Evolutionary conservation across 352 stramenopile genomes (phyloP), one percentile per base, ranked within the genome.

Genomic region (Globisporangium cystogenes): DNA sequence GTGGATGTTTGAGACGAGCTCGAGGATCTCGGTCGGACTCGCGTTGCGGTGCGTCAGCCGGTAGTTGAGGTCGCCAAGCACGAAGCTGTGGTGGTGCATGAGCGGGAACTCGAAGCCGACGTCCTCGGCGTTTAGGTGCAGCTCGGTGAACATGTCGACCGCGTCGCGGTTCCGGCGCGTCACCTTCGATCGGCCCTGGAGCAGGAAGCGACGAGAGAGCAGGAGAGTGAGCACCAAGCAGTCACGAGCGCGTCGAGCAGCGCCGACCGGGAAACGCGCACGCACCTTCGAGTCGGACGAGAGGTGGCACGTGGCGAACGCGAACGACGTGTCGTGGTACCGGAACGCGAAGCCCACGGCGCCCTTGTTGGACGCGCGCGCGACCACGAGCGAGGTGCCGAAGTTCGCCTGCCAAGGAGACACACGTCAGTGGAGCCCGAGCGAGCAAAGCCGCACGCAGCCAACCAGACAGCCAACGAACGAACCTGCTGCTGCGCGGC

Each of bases 61-160:
- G 63, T 96, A 97, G 67, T 97, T 97, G 45, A 97, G 71, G 58
- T 97, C 88, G 14, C 88, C 88, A 20, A 97, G 64, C 33, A 97
- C 70, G 49, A 97, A 92, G 37, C 76, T 93, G 69, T 96, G 83
- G 60, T 96, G 83, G 56, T 93, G 79, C 52, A 93, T 74, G 8
- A 89, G 62, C 14, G 86, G 82, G 53, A 93, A 87, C 66, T 96
- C 87, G 36, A 95, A 91, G 24, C 79, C 81, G 15, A 89, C 62
- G 46, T 96, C 83, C 43, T 94, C 81, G 14, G 76, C 54, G 51
- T 91, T 89, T 44, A 96, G 54, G 53, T 91, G 76, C 21, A 95
- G 76, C 10, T 83, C 73, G 42, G 89, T 76, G 33, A 96, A 54
- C 47, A 95, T 77, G 39, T 85, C 70, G 21, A 77, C 57, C 5